Base-by-base conservation (phyloP, 768 basidiomycete species). In the Rubroboletus pulcherrimus region DNA sequence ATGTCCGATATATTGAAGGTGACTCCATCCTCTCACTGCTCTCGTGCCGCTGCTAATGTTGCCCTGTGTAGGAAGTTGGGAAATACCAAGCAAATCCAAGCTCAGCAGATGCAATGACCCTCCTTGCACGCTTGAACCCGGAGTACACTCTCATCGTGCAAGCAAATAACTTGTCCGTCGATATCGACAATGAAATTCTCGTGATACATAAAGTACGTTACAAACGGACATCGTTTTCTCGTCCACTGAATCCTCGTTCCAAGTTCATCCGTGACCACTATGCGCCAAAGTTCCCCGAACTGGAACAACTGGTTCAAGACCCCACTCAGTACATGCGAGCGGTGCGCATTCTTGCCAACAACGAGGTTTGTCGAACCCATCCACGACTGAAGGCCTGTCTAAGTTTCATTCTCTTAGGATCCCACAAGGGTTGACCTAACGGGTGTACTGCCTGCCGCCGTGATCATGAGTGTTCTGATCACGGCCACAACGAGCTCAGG, bases 211-310 rank as follows among this genome's bases (percentile, higher is more conserved):
- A 99, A 80, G 93, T 82, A 63, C 59, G 73, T 66, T 14, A 38
- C 29, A 34, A 49, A 35, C 15, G 52, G 34, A 44, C 39, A 29
- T 50, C n/a, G 15, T 59, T 49, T 17, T 29, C 43, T 42, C 31
- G 54, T 35, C 44, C 55, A 26, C 56, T 63, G 53, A 59, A 37
- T 44, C 17, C 58, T 48, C 7, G 35, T 34, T 37, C 29, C 9
- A 63, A 95, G 91, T 98, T 98, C 79, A 95, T 98, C 66, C 87
- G 97, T 59, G 97, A 99, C 69, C 96, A 98, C 73, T 99, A 98
- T 70, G 84, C 89, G 0, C 81, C 89, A 30, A 91, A 93, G 59
- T 99, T 99, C 71, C 96, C 97, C 29, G 97, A 98, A 65, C 82
- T 99, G 30, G 97, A 98, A 71, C 92, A 97, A 64, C 83, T 99